A percentile compares a stretch with the other conserved stretches of the same genome.
These are phyloP conservation scores for Prunus armeniaca DNA, from an alignment of 306 rosid genomes.

Conservation along the genomic window DNA sequence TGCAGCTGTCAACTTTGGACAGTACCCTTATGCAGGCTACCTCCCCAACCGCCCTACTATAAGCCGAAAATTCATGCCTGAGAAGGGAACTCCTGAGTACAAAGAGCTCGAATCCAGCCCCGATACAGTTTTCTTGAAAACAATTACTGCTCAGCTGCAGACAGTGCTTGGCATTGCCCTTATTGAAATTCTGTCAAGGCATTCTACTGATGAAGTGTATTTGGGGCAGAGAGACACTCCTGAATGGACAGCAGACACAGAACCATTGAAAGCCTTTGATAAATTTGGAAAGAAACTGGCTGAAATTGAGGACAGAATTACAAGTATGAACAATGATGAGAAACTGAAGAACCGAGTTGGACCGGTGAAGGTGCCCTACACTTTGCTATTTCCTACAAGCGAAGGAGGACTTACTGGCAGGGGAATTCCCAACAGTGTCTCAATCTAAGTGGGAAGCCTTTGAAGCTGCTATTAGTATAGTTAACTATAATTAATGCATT, in stretches of 20 bases:
- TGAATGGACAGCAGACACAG: conserved; percentile 59
- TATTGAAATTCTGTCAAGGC: conserved; percentile 63
- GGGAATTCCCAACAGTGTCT: conserved; percentile 84
- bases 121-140: conserved; percentile 41
- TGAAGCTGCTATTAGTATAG: neutral
- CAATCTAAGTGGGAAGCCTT: conserved; percentile 34
- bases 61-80: conserved; percentile 56
- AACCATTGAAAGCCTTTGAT: conserved; percentile 49
- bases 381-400: conserved; percentile 65
- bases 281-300: conserved; percentile 45
- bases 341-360: conserved; percentile 58
- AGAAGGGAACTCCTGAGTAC: conserved; percentile 47
- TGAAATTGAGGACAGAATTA: conserved; percentile 48
- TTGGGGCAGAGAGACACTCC: conserved; percentile 51
- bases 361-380: conserved; percentile 63
- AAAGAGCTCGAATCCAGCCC: conserved; percentile 44
- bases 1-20: conserved; percentile 69
- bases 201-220: conserved; percentile 54
- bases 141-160: conserved; percentile 54
- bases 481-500: too few species aligned
- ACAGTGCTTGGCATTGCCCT: conserved; percentile 46
- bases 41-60: conserved; percentile 64
- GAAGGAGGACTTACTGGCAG: conserved; percentile 59
- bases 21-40: conserved; percentile 68
- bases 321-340: conserved; percentile 45